Base-by-base conservation (phyloP, 225 moss, liverwort and hornwort species). In the Pseudoscleropodium purum region DNA sequence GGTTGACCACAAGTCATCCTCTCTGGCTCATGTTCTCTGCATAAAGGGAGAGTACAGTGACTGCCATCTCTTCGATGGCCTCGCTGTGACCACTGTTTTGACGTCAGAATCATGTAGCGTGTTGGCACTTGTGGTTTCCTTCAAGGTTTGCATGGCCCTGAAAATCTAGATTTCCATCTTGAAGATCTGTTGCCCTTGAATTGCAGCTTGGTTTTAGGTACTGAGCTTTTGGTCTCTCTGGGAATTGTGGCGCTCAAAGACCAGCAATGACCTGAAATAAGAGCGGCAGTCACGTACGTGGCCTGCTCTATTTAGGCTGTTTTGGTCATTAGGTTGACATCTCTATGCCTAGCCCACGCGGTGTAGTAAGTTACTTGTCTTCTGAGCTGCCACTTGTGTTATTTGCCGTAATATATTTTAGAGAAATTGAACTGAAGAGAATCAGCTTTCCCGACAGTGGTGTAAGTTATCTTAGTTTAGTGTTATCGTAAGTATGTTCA, bases 111-210 rank as follows among this genome's bases (percentile, higher is more conserved):
- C 72, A 61, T 68, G 65, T 85, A 74, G 66, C 80, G 63, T 78
- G 76, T 45, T 57, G 62, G 70, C 87, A 85, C 85, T 77, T 82
- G 29, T 79, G 63, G 68, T 75, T 88, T 51, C 51, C 76, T 90
- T 83, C 65, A 49, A 77, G 84, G 87, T 86, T 86, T 87, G 73
- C 52, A 62, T 68, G 36, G 16, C 69, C 63, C 81, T 83, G 65
- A 90, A 88, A 83, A 87, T 77, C 63, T 79, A 83, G 89, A 91
- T 90, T 91, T 90, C 83, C 79, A 75, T 66, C 91, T 92, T 75
- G 91, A 84, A 93, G 90, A 89, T 92, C 66, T 89, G 68, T 64
- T 90, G 57, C 68, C 84, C 61, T 64, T 88, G 89, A 66, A 89
- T 89, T 86, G 85, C 79, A 86, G 82, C 87, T 88, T 83, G 80